Evolutionary conservation across 768 basidiomycete genomes (phyloP).

Genomic region (Scleroderma citrinum): DNA sequence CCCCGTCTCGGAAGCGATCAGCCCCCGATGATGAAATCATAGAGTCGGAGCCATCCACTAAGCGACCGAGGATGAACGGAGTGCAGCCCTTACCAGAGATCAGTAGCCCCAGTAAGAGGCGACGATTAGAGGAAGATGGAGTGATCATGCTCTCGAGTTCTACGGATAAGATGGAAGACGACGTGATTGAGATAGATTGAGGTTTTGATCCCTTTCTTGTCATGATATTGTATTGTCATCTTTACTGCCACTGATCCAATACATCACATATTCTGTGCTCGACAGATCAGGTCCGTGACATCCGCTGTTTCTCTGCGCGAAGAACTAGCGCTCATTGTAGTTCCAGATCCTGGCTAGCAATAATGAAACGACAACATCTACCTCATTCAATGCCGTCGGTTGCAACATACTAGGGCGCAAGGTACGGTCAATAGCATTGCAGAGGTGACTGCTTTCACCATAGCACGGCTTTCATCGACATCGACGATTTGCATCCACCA

Average conservation of each 20-base stretch:
- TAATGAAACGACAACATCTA: too few species aligned
- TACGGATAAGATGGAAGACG: slow-evolving; percentile 47
- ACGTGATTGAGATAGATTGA: slow-evolving; percentile 56
- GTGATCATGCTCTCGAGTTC: slow-evolving; percentile 58
- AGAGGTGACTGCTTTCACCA: too few species aligned
- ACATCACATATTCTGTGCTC: not conserved
- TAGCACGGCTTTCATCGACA: too few species aligned
- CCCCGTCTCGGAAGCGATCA: slow-evolving; percentile 50
- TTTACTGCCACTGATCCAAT: not conserved
- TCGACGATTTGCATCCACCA: too few species aligned
- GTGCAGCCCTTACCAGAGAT: slow-evolving; percentile 14
- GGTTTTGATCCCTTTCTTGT: not conserved
- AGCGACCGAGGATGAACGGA: slow-evolving; percentile 41
- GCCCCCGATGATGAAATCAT: slow-evolving; percentile 54
- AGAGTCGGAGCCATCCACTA: slow-evolving; percentile 52
- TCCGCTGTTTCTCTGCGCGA: not conserved
- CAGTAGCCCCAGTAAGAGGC: slow-evolving; percentile 57
- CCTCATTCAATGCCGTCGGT: too few species aligned
- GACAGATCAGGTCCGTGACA: not conserved
- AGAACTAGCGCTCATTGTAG: not conserved
- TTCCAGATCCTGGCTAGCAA: too few species aligned
- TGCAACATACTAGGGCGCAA: too few species aligned
- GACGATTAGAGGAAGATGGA: slow-evolving; percentile 68
- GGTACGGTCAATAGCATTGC: too few species aligned
- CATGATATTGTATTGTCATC: slow-evolving; percentile 2